phyloP scores from a whole-genome alignment of 176 grass and related monocot genomes.

The Raddia guianensis region DNA sequence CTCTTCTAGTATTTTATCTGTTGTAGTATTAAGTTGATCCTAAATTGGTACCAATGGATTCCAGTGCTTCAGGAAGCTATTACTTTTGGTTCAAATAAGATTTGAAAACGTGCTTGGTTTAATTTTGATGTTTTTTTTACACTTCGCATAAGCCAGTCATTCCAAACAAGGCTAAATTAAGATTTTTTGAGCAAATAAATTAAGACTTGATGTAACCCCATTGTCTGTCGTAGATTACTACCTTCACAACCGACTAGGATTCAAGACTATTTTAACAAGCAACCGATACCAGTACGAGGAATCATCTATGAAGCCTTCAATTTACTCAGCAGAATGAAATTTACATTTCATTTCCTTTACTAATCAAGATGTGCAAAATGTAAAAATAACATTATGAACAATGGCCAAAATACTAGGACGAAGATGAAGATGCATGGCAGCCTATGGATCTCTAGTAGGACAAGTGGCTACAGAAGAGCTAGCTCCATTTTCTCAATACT shows the following conservation, averaged over 20 bases:
- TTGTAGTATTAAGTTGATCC: too few species aligned
- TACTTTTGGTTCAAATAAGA: too few species aligned
- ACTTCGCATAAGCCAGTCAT: too few species aligned
- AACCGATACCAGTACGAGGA: neutral
- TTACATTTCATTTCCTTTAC: slow-evolving; percentile 42
- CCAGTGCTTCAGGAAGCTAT: too few species aligned
- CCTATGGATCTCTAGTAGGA: neutral
- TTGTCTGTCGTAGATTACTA: neutral
- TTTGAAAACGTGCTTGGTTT: too few species aligned
- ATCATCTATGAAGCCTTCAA: neutral
- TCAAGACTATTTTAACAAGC: neutral
- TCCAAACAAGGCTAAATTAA: too few species aligned
- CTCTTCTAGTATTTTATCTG: too few species aligned
- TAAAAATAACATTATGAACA: slow-evolving; percentile 35
- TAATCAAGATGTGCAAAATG: neutral
- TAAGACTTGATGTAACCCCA: neutral
- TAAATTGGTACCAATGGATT: too few species aligned
- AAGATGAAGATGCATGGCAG: neutral
- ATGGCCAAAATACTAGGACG: slow-evolving; percentile 21
- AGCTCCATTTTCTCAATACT: slow-evolving; percentile 22
- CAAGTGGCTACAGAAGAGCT: neutral
- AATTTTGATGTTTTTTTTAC: too few species aligned
- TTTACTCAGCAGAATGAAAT: slow-evolving; percentile 19
- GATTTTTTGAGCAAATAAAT: too few species aligned
- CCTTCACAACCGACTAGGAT: neutral